phyloP scores from a whole-genome alignment of 2,329 filamentous ascomycete genomes.

The Coniochaeta sp. region DNA sequence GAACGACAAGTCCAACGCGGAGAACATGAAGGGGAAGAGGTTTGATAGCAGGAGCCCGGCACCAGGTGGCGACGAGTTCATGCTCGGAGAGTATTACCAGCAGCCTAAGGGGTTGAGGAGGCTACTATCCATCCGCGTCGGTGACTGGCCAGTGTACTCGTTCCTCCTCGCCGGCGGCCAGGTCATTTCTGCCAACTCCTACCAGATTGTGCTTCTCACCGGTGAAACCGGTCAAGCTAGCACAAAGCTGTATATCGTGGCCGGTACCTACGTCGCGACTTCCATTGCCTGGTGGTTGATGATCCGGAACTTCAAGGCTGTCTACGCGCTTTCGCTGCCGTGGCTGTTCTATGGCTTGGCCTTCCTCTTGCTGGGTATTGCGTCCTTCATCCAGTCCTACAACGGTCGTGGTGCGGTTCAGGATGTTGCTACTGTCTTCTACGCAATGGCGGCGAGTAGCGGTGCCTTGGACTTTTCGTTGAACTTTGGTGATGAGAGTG shows the following conservation, averaged over 20 bases:
- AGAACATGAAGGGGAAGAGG: neutral
- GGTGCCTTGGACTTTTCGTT: slow-evolving; percentile 59
- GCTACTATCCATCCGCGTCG: slow-evolving; percentile 42
- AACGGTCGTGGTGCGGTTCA: slow-evolving; percentile 39
- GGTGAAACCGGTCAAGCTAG: slow-evolving; percentile 55
- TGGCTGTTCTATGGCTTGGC: slow-evolving; percentile 56
- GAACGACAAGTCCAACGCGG: slow-evolving; percentile 5
- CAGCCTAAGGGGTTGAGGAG: slow-evolving; percentile 46
- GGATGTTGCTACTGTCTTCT: slow-evolving; percentile 53
- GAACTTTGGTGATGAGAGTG: slow-evolving; percentile 54
- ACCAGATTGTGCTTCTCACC: slow-evolving; percentile 59
- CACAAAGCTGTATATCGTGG: slow-evolving; percentile 51
- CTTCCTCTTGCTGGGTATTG: slow-evolving; percentile 56
- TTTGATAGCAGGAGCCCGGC: slow-evolving; percentile 13
- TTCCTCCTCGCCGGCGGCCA: slow-evolving; percentile 54
- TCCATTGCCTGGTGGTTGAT: slow-evolving; percentile 56
- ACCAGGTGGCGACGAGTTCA: slow-evolving; percentile 41
- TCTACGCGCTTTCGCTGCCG: slow-evolving; percentile 48
- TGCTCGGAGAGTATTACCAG: slow-evolving; percentile 46
- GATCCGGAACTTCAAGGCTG: slow-evolving; percentile 49
- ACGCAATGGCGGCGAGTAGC: slow-evolving; percentile 53
- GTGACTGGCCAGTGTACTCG: slow-evolving; percentile 57
- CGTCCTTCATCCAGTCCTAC: slow-evolving; percentile 38
- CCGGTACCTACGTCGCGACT: slow-evolving; percentile 48
- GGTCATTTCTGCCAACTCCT: slow-evolving; percentile 58